These are phyloP conservation scores for Wickerhamomyces queroliae DNA, from an alignment of 805 yeast genomes.

Conservation along the genomic window DNA sequence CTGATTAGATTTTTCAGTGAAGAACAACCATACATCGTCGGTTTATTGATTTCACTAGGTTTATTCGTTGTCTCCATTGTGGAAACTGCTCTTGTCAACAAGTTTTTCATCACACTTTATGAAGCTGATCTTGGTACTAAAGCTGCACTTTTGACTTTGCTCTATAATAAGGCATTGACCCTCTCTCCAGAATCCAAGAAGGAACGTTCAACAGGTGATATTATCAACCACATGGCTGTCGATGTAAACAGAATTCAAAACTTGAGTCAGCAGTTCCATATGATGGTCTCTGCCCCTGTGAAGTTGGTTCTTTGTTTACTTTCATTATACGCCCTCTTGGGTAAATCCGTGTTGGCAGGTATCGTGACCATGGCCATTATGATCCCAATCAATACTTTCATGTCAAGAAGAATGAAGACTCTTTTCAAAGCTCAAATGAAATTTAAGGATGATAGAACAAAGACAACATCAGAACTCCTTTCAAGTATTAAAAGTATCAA, in stretches of 20 bases:
- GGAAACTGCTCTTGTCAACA: constrained; percentile 61
- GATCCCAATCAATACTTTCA: constrained; percentile 49
- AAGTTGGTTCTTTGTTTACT: constrained; percentile 45
- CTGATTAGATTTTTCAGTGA: constrained; percentile 56
- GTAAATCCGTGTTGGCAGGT: constrained; percentile 56
- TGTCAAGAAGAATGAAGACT: constrained; percentile 39
- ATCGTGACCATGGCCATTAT: constrained; percentile 44
- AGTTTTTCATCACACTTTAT: constrained; percentile 52
- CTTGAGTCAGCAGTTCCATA: constrained; percentile 46
- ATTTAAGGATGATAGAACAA: constrained; percentile 54
- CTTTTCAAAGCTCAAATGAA: constrained; percentile 54
- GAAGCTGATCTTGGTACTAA: constrained; percentile 62
- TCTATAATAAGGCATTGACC: constrained; percentile 64
- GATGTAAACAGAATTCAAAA: constrained; percentile 66
- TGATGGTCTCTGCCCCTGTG: constrained; percentile 53
- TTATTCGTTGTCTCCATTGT: constrained; percentile 59
- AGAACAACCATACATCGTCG: constrained; percentile 35
- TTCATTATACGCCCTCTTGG: constrained; percentile 51
- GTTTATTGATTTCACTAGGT: constrained; percentile 54
- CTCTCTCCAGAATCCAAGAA: constrained; percentile 63
- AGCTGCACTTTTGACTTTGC: constrained; percentile 58
- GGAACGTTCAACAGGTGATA: constrained; percentile 66
- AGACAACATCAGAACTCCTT: constrained; percentile 52
- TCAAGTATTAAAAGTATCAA: constrained; percentile 59
- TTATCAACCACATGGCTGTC: constrained; percentile 71